phyloP scores from a whole-genome alignment of 306 rosid species.

The Rosa multiflora region DNA sequence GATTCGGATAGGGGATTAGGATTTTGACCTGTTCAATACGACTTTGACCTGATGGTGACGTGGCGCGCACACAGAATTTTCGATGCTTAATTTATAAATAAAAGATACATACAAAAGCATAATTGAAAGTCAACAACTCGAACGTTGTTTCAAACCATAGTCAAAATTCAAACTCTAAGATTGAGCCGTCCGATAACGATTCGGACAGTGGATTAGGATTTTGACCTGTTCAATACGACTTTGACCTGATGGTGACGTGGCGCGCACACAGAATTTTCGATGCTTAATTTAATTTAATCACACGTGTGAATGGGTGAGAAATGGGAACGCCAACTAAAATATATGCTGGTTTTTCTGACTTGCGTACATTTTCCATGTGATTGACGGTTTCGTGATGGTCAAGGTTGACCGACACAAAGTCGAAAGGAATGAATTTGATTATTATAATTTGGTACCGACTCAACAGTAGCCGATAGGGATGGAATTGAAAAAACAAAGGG shows the following conservation, averaged over 20 bases:
- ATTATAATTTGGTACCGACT: background rate
- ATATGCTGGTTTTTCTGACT: background rate
- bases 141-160: background rate
- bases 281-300: background rate
- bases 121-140: background rate
- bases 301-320: conserved; percentile 3
- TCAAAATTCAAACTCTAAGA: background rate
- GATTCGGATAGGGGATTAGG: background rate
- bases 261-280: no score
- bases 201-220: background rate
- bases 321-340: conserved; percentile 19
- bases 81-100: background rate
- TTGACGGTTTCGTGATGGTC: background rate
- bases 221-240: background rate
- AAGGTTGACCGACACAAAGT: background rate
- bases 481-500: background rate
- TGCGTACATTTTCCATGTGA: conserved; percentile 9
- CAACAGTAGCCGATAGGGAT: background rate
- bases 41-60: background rate
- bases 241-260: conserved; percentile 13
- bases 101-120: no score
- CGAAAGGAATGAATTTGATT: background rate
- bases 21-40: background rate
- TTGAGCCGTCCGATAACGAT: background rate
- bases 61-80: background rate